Conservation (phyloP, 495 filamentous ascomycete species). For the Lophiostoma macrostomum region DNA sequence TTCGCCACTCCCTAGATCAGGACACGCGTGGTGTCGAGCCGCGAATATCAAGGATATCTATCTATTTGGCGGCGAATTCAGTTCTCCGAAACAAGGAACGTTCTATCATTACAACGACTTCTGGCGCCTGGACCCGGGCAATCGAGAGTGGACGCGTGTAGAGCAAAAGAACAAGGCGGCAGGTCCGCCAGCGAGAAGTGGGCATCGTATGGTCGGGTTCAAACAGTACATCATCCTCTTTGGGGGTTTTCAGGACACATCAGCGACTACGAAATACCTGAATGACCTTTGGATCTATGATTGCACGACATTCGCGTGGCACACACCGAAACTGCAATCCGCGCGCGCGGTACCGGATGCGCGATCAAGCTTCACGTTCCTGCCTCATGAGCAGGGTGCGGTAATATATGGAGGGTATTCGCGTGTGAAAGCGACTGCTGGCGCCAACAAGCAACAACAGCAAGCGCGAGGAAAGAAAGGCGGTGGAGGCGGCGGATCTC, state of each 20-base stretch:
- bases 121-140: conserved; percentile 80
- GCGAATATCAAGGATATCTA: conserved; percentile 84
- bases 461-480: conserved; percentile 41
- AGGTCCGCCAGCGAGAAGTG: conserved; percentile 82
- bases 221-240: conserved; percentile 78
- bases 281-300: conserved; percentile 69
- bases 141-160: conserved; percentile 83
- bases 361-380: conserved; percentile 81
- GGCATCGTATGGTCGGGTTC: conserved; percentile 92
- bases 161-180: conserved; percentile 72
- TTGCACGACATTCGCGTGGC: conserved; percentile 71
- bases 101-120: conserved; percentile 99
- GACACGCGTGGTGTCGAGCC: conserved; percentile 87
- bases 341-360: conserved; percentile 84
- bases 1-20: conserved; percentile 83
- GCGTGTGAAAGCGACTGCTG: conserved; percentile 66
- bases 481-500: conserved; percentile 50
- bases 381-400: conserved; percentile 85
- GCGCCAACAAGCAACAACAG: conserved; percentile 44
- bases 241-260: conserved; percentile 93
- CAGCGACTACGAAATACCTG: conserved; percentile 87
- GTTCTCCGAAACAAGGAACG: conserved; percentile 88
- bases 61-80: conserved; percentile 83
- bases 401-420: conserved; percentile 92
- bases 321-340: conserved; percentile 64